These are phyloP conservation scores for Vigna nakashimae DNA, from an alignment of 306 rosid species.

Conservation along the genomic window DNA sequence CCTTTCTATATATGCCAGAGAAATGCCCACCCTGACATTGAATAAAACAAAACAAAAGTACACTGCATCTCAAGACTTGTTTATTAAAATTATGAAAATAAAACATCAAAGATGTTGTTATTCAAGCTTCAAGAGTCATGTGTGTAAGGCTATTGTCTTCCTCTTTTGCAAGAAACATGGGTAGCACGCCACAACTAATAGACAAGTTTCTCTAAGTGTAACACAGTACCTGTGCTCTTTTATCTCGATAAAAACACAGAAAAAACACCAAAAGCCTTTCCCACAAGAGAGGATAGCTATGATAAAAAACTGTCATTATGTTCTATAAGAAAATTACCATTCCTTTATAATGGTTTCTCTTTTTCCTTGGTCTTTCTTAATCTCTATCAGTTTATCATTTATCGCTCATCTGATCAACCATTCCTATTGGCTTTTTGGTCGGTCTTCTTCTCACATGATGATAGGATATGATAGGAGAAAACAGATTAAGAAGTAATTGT, in stretches of 20 bases:
- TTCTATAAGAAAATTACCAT: constrained; percentile 2
- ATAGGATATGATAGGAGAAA: no score
- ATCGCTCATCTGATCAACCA: not conserved
- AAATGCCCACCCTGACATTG: constrained; percentile 88
- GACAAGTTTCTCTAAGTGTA: constrained; percentile 16
- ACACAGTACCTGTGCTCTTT: not conserved
- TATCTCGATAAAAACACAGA: constrained; percentile 15
- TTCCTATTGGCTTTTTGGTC: not conserved
- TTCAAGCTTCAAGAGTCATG: constrained; percentile 13
- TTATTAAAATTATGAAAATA: not conserved
- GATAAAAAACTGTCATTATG: not conserved
- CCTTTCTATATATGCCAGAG: constrained; percentile 96
- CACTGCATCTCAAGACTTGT: not conserved
- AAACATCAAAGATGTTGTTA: constrained; percentile 12
- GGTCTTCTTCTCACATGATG: not conserved
- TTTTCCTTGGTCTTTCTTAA: not conserved
- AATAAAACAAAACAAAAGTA: constrained; percentile 29
- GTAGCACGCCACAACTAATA: not conserved
- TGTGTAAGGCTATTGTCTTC: constrained; percentile 29
- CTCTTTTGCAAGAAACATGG: constrained; percentile 28
- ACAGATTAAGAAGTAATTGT: no score
- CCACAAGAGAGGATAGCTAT: not conserved
- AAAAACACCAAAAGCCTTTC: constrained; percentile 6
- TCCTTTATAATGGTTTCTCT: not conserved
- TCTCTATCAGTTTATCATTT: not conserved